Percentiles rank a stretch among this genome's conserved stretches.
phyloP scores from a whole-genome alignment of 169 alveolate species.

The Plasmodium gonderi region DNA sequence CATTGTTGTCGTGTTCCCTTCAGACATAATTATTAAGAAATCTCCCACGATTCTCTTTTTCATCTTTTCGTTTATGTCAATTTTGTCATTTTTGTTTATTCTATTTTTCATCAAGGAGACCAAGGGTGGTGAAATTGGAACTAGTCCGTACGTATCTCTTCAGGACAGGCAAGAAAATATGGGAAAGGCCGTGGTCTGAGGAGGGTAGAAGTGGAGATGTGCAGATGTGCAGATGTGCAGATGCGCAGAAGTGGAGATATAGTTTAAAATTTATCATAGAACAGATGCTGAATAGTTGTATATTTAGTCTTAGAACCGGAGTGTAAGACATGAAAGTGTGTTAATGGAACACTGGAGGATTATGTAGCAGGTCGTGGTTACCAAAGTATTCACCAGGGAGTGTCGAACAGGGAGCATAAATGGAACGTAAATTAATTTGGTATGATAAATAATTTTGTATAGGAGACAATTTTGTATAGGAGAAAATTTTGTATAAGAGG shows the following conservation, averaged over 20 bases:
- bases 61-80: conserved; percentile 78
- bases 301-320: too few relatives aligned
- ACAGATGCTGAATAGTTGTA: too few relatives aligned
- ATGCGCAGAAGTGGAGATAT: not conserved
- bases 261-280: too few relatives aligned
- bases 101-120: conserved; percentile 86
- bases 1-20: conserved; percentile 82
- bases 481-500: too few relatives aligned
- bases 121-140: conserved; percentile 85
- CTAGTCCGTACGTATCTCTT: conserved; percentile 56
- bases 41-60: conserved; percentile 79
- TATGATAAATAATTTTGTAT: too few relatives aligned
- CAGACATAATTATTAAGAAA: conserved; percentile 81
- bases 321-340: too few relatives aligned
- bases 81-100: conserved; percentile 78
- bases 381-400: too few relatives aligned
- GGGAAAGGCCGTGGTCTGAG: conserved; percentile 20
- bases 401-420: too few relatives aligned
- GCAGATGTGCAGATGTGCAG: not conserved
- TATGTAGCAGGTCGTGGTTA: too few relatives aligned
- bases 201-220: not conserved
- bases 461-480: too few relatives aligned
- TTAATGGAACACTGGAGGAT: too few relatives aligned
- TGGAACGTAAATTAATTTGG: too few relatives aligned
- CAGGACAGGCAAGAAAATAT: conserved; percentile 49